Base-by-base conservation (phyloP, 2,329 filamentous ascomycete species). In the Trichoderma polysporum region DNA sequence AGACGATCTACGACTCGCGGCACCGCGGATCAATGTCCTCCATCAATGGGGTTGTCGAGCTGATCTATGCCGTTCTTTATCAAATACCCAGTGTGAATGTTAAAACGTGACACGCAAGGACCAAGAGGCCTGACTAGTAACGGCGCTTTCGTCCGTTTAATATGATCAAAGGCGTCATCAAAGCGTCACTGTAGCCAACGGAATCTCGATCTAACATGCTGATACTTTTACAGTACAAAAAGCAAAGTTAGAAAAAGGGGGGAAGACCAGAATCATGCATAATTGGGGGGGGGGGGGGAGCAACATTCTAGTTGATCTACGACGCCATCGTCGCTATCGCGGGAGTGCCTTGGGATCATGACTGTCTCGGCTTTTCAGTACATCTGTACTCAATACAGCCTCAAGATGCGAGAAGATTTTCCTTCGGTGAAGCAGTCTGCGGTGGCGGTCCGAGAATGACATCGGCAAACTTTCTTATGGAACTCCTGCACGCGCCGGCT, bases 41-140 rank as follows among this genome's bases (percentile, higher is more conserved):
- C 79, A 79, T 78, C 79, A 82, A 81, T 80, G 81, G 35, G 80
- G 81, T 79, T 78, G 76, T 76, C 76, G 73, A 79, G 78, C 72
- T 80, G 76, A 79, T 81, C 77, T 82, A 71, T 72, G 70, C 70
- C 70, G 13, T 56, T 27, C 22, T 56, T 27, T 53, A 45, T 27
- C 33, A 31, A 12, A 54, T 63, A 9, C 37, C 35, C 50, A 37
- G 33, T 41, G 37, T 27, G 27, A 22, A 41, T 12, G 49, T 47
- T 17, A n/a, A 35, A 45, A 54, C 27, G 27, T 56, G 62, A 65
- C 53, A 58, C 62, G 41, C 53, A 15, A 39, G 22, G n/a, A 17
- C 17, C 10, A 5, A 45, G 25, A 49, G 41, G 33, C 62, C 53
- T 58, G 53, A 58, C 53, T 54, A 50, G 39, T 57, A 49, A 50